Conservation (phyloP, 73 alveolate species). For the Stentor roeselii region DNA sequence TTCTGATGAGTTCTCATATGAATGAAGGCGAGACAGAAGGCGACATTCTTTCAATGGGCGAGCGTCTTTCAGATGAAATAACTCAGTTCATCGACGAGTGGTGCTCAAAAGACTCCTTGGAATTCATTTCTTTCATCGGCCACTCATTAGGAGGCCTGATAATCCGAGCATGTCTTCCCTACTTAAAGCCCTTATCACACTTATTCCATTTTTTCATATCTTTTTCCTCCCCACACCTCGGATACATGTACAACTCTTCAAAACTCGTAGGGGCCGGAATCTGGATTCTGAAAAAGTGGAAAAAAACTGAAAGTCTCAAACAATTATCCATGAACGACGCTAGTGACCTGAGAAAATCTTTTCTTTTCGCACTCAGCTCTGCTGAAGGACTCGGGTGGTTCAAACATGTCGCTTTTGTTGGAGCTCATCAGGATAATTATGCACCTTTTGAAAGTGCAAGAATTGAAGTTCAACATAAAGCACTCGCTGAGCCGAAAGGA, state of each 20-base stretch:
- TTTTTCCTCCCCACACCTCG: constrained; percentile 94
- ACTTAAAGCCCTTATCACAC: constrained; percentile 68
- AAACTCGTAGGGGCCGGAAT: constrained; percentile 54
- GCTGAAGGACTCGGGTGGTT: constrained; percentile 86
- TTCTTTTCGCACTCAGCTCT: constrained; percentile 82
- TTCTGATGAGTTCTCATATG: constrained; percentile 63
- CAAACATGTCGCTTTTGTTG: constrained; percentile 85
- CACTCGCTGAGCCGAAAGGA: constrained; percentile 73
- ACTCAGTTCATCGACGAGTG: constrained; percentile 74
- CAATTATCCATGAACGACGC: constrained; percentile 89
- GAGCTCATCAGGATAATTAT: constrained; percentile 91
- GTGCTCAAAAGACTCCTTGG: constrained; percentile 74
- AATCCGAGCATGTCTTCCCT: constrained; percentile 74
- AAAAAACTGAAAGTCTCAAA: constrained; percentile 75
- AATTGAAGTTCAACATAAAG: constrained; percentile 76
- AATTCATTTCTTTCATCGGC: constrained; percentile 94
- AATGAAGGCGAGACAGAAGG: constrained; percentile 88
- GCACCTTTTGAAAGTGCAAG: constrained; percentile 97
- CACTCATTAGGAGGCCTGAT: constrained; percentile 98
- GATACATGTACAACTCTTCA: constrained; percentile 72
- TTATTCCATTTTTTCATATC: constrained; percentile 87
- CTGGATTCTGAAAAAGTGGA: constrained; percentile 46
- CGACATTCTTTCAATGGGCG: constrained; percentile 82
- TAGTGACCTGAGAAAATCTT: constrained; percentile 77
- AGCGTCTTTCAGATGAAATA: constrained; percentile 79